phyloP scores from a whole-genome alignment of 2,329 filamentous ascomycete species.

The Cercospora sesami region DNA sequence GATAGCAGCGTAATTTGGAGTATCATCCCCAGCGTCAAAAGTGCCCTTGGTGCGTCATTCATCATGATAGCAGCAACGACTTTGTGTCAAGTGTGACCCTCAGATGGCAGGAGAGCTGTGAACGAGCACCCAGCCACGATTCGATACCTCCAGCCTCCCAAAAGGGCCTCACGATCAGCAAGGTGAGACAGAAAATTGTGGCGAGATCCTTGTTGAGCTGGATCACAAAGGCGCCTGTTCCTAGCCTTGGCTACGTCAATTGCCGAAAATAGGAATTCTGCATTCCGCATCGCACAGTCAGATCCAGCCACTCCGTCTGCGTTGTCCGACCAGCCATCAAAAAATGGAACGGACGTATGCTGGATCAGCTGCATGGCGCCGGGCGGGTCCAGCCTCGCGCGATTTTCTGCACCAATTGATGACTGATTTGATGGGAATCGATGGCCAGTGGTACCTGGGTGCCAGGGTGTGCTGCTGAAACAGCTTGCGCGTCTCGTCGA shows the following conservation, averaged over 20 bases:
- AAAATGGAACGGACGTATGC: not conserved
- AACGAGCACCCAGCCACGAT: not conserved
- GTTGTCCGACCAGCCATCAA: slow-evolving; percentile 15
- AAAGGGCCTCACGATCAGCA: not conserved
- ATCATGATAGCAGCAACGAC: not conserved
- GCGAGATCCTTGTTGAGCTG: slow-evolving; percentile 14
- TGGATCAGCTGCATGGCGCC: slow-evolving; percentile 1
- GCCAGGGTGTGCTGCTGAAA: slow-evolving; percentile 17
- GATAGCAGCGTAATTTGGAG: not conserved
- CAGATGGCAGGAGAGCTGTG: not conserved
- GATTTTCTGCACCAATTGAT: slow-evolving; percentile 6
- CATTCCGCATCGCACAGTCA: slow-evolving; percentile 8
- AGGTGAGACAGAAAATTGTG: not conserved
- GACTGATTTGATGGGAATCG: slow-evolving; percentile 13
- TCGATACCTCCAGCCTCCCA: slow-evolving; percentile 8
- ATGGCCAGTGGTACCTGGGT: slow-evolving; percentile 11
- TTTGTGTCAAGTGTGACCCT: not conserved
- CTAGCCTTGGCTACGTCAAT: slow-evolving; percentile 9
- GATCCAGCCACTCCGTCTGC: slow-evolving; percentile 5
- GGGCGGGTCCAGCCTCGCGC: not conserved
- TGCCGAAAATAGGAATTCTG: slow-evolving; percentile 11
- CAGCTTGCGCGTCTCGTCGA: slow-evolving; percentile 19
- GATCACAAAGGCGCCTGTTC: slow-evolving; percentile 9
- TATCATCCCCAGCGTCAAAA: not conserved
- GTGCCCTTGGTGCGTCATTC: not conserved